These are phyloP conservation scores for Urtica urens DNA, from an alignment of 306 rosid species.

Conservation along the genomic window DNA sequence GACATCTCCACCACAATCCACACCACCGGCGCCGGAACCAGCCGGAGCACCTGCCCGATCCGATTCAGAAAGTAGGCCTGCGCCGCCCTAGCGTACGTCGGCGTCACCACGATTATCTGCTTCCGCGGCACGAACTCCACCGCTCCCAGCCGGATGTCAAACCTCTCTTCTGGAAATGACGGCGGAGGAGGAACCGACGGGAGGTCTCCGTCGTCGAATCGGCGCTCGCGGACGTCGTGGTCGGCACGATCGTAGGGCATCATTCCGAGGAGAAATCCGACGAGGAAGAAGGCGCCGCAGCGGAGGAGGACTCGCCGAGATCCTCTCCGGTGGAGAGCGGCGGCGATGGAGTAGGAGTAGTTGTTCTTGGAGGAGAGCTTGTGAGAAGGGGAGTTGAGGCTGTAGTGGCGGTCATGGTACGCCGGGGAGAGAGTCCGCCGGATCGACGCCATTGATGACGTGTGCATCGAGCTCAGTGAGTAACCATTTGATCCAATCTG, in stretches of 20 bases:
- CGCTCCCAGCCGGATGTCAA: conserved; percentile 2
- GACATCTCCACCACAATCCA: conserved; percentile 92
- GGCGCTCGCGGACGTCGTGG: conserved; percentile 30
- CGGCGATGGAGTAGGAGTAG: conserved; percentile 26
- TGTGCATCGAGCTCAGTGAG: background rate
- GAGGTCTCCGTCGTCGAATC: conserved; percentile 35
- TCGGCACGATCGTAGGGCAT: conserved; percentile 53
- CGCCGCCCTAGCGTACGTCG: conserved; percentile 59
- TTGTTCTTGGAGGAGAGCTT: conserved; percentile 49
- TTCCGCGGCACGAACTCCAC: conserved; percentile 41
- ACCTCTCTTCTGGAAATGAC: background rate
- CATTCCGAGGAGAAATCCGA: conserved; percentile 67
- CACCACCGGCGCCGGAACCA: conserved; percentile 67
- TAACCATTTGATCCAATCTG: conserved; percentile 7
- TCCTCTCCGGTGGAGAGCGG: conserved; percentile 24
- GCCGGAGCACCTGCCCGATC: conserved; percentile 61
- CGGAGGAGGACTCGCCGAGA: conserved; percentile 44
- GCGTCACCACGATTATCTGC: conserved; percentile 78
- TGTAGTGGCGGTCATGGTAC: conserved; percentile 43
- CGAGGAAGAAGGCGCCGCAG: conserved; percentile 55
- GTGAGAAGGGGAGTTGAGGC: conserved; percentile 45
- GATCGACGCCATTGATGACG: conserved; percentile 60
- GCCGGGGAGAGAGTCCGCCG: conserved; percentile 90
- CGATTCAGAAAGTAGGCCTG: conserved; percentile 75
- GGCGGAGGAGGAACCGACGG: conserved; percentile 50